These are phyloP conservation scores for Nakaseomyces delphensis DNA, from an alignment of 1,139 yeast species.

Conservation along the genomic window DNA sequence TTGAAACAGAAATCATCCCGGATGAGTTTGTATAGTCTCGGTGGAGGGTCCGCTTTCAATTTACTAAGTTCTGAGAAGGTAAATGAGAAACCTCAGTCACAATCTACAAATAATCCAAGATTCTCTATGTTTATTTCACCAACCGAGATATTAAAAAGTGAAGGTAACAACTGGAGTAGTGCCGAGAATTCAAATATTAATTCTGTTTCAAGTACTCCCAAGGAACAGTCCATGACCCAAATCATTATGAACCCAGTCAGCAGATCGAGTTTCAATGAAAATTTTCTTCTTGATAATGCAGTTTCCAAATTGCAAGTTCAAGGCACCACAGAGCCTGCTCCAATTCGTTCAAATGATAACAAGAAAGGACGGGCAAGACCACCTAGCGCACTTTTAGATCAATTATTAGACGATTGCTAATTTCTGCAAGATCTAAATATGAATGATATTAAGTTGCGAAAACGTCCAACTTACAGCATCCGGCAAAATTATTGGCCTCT, in stretches of 20 bases:
- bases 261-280: not conserved
- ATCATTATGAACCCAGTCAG: constrained; percentile 4
- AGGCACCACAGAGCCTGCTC: not conserved
- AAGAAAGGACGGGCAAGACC: constrained; percentile 13
- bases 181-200: constrained; percentile 7
- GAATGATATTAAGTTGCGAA: no score
- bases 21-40: constrained; percentile 22
- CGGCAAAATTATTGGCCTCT: no score
- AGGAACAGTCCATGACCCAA: constrained; percentile 7
- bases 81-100: not conserved
- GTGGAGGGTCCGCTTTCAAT: constrained; percentile 12
- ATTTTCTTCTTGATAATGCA: not conserved
- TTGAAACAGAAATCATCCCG: constrained; percentile 16
- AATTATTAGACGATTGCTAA: constrained; percentile 12
- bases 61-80: constrained; percentile 8
- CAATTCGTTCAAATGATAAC: not conserved
- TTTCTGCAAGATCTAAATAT: not conserved
- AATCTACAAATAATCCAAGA: constrained; percentile 14
- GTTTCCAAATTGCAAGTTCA: not conserved
- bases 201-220: constrained; percentile 9
- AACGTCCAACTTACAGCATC: not conserved
- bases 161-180: constrained; percentile 9
- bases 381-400: constrained; percentile 19
- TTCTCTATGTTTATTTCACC: constrained; percentile 34
- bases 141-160: constrained; percentile 26